These are phyloP conservation scores for Chytridium lagenaria DNA, from an alignment of 371 early-diverging fungal species.

Conservation along the genomic window DNA sequence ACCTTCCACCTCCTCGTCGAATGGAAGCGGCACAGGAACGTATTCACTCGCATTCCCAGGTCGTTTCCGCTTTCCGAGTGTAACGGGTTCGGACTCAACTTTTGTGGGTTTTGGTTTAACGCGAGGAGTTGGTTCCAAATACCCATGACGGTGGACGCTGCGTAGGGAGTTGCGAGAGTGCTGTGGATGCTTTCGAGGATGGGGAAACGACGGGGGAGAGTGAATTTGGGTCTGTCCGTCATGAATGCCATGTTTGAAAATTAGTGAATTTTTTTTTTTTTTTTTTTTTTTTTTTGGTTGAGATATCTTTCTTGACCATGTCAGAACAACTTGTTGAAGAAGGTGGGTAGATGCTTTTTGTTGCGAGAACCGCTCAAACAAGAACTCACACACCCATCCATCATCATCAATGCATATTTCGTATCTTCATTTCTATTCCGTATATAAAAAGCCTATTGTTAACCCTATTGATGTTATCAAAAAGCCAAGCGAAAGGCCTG, in stretches of 20 bases:
- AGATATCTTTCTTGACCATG: constrained; percentile 1
- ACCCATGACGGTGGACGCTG: not conserved
- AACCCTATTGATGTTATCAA: not conserved
- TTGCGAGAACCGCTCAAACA: no score
- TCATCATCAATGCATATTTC: no score
- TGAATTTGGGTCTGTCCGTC: not conserved
- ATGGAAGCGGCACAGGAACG: not conserved
- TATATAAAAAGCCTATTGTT: not conserved
- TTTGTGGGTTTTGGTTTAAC: no score
- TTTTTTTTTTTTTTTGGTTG: not conserved
- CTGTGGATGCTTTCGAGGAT: constrained; percentile 3
- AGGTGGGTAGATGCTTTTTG: not conserved
- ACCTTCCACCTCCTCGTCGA: not conserved
- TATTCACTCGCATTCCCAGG: no score
- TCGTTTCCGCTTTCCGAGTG: no score
- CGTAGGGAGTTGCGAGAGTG: not conserved
- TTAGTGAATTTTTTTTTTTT: not conserved
- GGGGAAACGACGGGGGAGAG: not conserved
- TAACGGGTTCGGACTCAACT: no score
- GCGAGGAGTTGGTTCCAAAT: no score
- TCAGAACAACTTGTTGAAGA: constrained; percentile 10
- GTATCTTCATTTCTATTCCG: no score
- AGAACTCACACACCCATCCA: no score
- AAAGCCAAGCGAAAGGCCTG: constrained; percentile 78
- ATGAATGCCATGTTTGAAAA: not conserved